Base-by-base conservation (phyloP, 164 flowering plant genomes). In the Vitis rupestris region DNA sequence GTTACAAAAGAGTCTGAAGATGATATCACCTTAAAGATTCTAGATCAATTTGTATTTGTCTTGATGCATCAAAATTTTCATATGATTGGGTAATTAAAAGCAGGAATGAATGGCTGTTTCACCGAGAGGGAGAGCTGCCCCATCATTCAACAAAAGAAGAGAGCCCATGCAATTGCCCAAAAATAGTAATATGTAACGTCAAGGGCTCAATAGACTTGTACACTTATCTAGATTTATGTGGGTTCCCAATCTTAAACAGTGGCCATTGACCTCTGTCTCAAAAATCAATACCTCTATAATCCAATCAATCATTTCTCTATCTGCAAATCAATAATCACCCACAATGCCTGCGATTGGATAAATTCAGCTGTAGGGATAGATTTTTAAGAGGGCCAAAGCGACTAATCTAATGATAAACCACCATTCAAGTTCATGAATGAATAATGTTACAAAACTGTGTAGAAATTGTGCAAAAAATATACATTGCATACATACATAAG, bases 401-500 rank as follows among this genome's bases (percentile, higher is more conserved):
- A 23, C 27, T 23, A 23, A 23, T 23, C 27, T 17, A 63, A 17
- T 48, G 23, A 61, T 7, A 49, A 19, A 49, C 54, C 60, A 71
- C 47, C 58, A 68, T 72, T 66, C 66, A 63, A 62, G 62, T 63
- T 63, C 65, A 65, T 55, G 74, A 65, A 70, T 67, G 65, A 52
- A 61, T 55, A 51, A 69, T 62, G 59, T 66, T 75, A 69, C 80
- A 79, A 77, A 79, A 79, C 69, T 75, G 71, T 76, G 82, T 78
- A 68, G 63, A 60, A 59, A 70, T 31, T 31, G 49, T 11, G 57
- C 63, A 64, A 49, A 37, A 23, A 61, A 76, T 79, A 76, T 77
- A 81, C 78, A 76, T 70, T 72, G 72, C 76, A 78, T 15, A 65
- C 29, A 57, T 12, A 49, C 47, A 71, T 23, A 57, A 37, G 44